Percentiles rank a stretch among this genome's conserved stretches.
phyloP scores from a whole-genome alignment of 139 green algal species.

The Nannochloris sp. region DNA sequence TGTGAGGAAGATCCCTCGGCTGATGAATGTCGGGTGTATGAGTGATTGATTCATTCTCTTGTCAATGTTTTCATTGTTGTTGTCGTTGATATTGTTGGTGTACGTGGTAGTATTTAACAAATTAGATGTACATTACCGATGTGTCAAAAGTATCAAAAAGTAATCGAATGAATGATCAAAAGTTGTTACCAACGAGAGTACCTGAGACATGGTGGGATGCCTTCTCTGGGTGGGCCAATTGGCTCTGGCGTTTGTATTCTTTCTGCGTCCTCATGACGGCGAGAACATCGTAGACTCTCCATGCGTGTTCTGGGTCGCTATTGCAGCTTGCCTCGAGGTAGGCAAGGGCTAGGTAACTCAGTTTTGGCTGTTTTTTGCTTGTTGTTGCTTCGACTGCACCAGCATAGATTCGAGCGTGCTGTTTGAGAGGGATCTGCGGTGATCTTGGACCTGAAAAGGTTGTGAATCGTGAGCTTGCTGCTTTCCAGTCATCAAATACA shows the following conservation, averaged over 20 bases:
- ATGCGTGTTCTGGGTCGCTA: conserved; percentile 18
- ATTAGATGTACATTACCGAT: too few relatives aligned
- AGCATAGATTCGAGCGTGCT: too few relatives aligned
- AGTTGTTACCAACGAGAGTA: too few relatives aligned
- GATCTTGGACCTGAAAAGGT: too few relatives aligned
- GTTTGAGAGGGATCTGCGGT: too few relatives aligned
- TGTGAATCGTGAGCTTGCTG: neutral
- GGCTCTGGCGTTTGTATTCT: conserved; percentile 29
- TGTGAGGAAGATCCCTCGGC: neutral
- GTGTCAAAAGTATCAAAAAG: too few relatives aligned
- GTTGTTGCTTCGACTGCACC: too few relatives aligned
- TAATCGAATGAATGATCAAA: too few relatives aligned
- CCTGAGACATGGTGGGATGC: conserved; percentile 31
- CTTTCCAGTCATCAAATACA: conserved; percentile 56
- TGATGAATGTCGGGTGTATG: neutral
- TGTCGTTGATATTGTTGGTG: too few relatives aligned
- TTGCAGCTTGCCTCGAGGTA: conserved; percentile 45
- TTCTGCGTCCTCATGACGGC: conserved; percentile 45
- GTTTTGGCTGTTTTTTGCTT: conserved; percentile 17
- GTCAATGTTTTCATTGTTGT: too few relatives aligned
- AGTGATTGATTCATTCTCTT: neutral
- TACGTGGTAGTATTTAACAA: too few relatives aligned
- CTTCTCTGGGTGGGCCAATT: conserved; percentile 34
- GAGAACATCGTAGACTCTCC: conserved; percentile 49
- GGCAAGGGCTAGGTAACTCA: conserved; percentile 37